A percentile compares a stretch with the other conserved stretches of the same genome.
Evolutionary conservation across 371 early-diverging fungal species (phyloP).

Genomic region (Mortierella sp.): DNA sequence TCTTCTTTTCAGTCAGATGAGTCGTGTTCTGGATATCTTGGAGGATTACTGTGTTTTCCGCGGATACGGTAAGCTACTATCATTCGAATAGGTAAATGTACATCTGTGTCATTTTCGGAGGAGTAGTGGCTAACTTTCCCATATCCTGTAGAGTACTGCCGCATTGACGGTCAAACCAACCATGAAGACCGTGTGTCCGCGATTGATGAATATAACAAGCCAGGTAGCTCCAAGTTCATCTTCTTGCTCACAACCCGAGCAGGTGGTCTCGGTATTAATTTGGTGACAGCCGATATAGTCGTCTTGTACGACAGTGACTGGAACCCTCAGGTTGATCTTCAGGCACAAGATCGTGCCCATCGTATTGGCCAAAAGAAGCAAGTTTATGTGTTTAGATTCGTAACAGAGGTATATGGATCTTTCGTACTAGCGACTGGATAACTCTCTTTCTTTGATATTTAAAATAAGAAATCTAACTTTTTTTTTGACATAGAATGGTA

Average conservation of each 20-base stretch:
- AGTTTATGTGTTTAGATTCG: conserved; percentile 97
- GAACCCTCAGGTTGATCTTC: conserved; percentile 98
- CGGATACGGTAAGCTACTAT: conserved; percentile 71
- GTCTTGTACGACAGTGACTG: conserved; percentile 99
- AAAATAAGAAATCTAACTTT: not conserved
- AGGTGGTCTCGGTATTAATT: conserved; percentile 99
- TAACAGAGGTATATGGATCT: conserved; percentile 81
- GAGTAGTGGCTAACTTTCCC: too few relatives aligned
- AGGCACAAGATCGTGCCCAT: conserved; percentile 98
- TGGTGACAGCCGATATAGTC: conserved; percentile 98
- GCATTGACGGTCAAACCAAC: conserved; percentile 98
- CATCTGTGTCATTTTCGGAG: too few relatives aligned
- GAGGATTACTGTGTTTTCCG: conserved; percentile 98
- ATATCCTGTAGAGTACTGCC: conserved; percentile 83
- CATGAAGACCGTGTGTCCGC: conserved; percentile 94
- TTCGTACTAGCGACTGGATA: not conserved
- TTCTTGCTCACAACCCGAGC: conserved; percentile 98
- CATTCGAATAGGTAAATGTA: not conserved
- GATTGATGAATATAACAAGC: conserved; percentile 97
- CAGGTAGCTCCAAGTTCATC: conserved; percentile 93
- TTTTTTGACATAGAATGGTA: conserved; percentile 70
- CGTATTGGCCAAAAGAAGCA: conserved; percentile 99
- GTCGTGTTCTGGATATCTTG: conserved; percentile 97
- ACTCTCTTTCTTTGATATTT: too few relatives aligned
- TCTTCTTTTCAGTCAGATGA: conserved; percentile 99